Evolutionary conservation across 2,329 filamentous ascomycete genomes (phyloP).

Genomic region (Aureobasidium subglaciale): DNA sequence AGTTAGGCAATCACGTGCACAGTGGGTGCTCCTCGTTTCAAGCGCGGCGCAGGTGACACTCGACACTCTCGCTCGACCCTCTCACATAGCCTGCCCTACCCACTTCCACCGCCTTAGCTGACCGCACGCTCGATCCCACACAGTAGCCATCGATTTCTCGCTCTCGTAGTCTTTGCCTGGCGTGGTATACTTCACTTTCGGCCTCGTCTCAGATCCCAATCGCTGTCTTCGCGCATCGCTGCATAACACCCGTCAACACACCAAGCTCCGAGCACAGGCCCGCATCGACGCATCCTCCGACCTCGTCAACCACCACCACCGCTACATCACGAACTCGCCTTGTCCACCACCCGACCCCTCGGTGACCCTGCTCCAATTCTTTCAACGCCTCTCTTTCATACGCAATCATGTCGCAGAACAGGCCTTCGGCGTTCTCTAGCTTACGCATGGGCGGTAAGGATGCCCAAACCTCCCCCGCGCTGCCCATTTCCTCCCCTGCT

Average conservation of each 20-base stretch:
- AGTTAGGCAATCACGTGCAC: conserved; percentile 3
- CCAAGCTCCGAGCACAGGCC: conserved; percentile 14
- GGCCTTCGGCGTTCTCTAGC: conserved; percentile 79
- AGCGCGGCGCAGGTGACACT: conserved; percentile 8
- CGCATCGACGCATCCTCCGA: conserved; percentile 11
- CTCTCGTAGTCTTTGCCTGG: background rate
- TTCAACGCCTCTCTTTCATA: background rate
- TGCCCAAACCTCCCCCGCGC: conserved; percentile 18
- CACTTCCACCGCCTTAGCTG: background rate
- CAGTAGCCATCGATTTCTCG: background rate
- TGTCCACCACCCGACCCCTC: background rate
- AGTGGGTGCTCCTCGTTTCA: conserved; percentile 2
- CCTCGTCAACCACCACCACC: conserved; percentile 1
- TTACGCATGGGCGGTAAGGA: conserved; percentile 95
- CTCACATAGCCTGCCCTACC: conserved; percentile 2
- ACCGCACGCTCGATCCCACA: background rate
- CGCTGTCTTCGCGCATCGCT: conserved; percentile 3
- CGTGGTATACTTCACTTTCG: background rate
- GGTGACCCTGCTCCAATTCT: background rate
- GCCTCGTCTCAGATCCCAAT: background rate
- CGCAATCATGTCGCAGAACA: conserved; percentile 74
- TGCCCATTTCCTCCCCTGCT: conserved; percentile 13
- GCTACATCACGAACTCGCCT: background rate
- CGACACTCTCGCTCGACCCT: conserved; percentile 5
- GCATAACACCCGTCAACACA: conserved; percentile 13